phyloP scores from a whole-genome alignment of 306 rosid species.

The Leucaena leucocephala region DNA sequence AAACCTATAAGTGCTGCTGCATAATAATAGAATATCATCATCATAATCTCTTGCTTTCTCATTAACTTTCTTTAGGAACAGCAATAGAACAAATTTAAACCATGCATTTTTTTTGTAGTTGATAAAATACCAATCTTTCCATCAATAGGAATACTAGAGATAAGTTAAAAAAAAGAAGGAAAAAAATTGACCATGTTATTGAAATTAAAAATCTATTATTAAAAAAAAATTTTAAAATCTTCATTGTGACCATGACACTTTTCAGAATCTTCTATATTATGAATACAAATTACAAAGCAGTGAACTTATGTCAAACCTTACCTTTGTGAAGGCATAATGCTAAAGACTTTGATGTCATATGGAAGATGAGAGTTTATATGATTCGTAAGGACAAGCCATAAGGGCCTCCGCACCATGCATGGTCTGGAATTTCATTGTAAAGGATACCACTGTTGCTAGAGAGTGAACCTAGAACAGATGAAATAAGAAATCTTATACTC shows the following conservation, averaged over 20 bases:
- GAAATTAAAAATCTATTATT: neutral
- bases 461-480: constrained; percentile 73
- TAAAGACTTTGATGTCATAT: constrained; percentile 62
- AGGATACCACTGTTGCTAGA: constrained; percentile 74
- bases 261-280: neutral
- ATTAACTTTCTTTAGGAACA: neutral
- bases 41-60: neutral
- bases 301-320: constrained; percentile 42
- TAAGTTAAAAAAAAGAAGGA: neutral
- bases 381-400: constrained; percentile 65
- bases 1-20: neutral
- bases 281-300: constrained; percentile 1
- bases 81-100: neutral
- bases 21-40: neutral
- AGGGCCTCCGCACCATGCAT: constrained; percentile 76
- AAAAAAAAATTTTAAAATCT: neutral
- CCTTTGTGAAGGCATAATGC: constrained; percentile 84
- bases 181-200: neutral
- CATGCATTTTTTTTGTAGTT: neutral
- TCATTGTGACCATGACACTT: neutral
- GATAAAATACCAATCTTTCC: neutral
- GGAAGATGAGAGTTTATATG: constrained; percentile 76
- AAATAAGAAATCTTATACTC: constrained; percentile 1
- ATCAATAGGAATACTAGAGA: constrained; percentile 26
- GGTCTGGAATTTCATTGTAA: constrained; percentile 86